Base-by-base conservation (phyloP, 768 basidiomycete species). In the Termitomyces titanicus region DNA sequence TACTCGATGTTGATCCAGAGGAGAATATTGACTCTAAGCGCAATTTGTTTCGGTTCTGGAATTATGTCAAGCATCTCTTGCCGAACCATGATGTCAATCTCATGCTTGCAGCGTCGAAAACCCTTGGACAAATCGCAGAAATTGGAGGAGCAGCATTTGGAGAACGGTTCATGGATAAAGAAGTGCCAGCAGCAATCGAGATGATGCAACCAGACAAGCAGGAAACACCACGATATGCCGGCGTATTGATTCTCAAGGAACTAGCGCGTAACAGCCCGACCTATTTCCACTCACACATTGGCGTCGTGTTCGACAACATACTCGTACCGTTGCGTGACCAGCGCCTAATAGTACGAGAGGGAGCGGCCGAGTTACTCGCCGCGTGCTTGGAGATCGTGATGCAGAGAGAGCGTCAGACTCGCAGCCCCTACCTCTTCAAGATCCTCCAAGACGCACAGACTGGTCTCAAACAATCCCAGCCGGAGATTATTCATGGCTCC, bases 101-200 rank as follows among this genome's bases (percentile, higher is more conserved):
- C 66, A 98, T 98, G 94, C 80, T 94, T 34, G 84, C 89, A 9
- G 93, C 94, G 1, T 93, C 94, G n/a, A 91, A 94, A 68, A 93
- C 92, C 0, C 80, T 94, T 27, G 94, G 94, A 0, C 81, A 85
- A 63, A 95, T 96, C 65, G 89, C 89, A 31, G 81, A 86, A 55
- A 86, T 92, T 25, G 91, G 91, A 20, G 92, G 91, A 2, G 80
- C 83, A 0, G 85, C 86, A 24, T 90, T 95, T 64, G 92, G 91
- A 57, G 92, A 95, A 64, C 79, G 84, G 3, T 94, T 95, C 64
- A 92, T 96, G 82, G 88, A 92, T 60, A 87, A 81, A 56, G 93
- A 97, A 66, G 89, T 96, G 7, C 90, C 86, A 43, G 84, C 83
- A 13, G 90, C 92, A 5, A 86, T 94, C 29, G 88, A 86, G 60